A percentile compares a stretch with the other conserved stretches of the same genome.
Evolutionary conservation across 805 yeast genomes (phyloP).

Genomic region (Kuraishia hungarica): DNA sequence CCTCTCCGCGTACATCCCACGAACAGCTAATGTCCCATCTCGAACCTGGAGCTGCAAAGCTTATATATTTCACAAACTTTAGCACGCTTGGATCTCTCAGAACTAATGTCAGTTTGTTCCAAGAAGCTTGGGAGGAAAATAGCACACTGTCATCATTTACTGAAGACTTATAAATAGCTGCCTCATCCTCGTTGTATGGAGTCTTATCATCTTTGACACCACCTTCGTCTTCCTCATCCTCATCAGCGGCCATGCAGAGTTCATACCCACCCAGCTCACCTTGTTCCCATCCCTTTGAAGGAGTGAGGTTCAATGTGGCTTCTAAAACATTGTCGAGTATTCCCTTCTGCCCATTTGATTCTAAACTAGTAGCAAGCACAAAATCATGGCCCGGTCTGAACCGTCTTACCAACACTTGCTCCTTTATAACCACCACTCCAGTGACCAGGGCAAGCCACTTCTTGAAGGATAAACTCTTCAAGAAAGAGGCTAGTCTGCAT

Average conservation of each 20-base stretch:
- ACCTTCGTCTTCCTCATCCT: conserved; percentile 32
- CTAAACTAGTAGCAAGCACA: conserved; percentile 68
- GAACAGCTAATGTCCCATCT: conserved; percentile 85
- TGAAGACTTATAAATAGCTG: conserved; percentile 69
- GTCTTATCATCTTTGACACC: conserved; percentile 31
- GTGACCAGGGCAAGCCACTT: conserved; percentile 66
- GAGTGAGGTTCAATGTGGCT: conserved; percentile 77
- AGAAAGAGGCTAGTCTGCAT: conserved; percentile 45
- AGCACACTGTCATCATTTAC: conserved; percentile 70
- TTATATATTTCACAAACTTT: conserved; percentile 87
- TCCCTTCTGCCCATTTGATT: conserved; percentile 22
- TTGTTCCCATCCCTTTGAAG: conserved; percentile 72
- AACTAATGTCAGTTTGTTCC: conserved; percentile 75
- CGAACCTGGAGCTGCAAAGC: conserved; percentile 79
- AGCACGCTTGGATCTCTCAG: conserved; percentile 80
- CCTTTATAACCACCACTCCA: conserved; percentile 49
- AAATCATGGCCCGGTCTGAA: conserved; percentile 95
- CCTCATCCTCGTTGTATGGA: conserved; percentile 48
- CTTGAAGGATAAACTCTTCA: conserved; percentile 53
- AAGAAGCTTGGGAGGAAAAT: conserved; percentile 68
- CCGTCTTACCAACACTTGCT: conserved; percentile 67
- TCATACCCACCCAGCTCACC: conserved; percentile 97
- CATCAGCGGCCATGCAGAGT: conserved; percentile 66
- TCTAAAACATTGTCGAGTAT: conserved; percentile 54
- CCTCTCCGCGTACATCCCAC: conserved; percentile 57